Evolutionary conservation across 306 rosid species (phyloP).

Genomic region (Urtica urens): DNA sequence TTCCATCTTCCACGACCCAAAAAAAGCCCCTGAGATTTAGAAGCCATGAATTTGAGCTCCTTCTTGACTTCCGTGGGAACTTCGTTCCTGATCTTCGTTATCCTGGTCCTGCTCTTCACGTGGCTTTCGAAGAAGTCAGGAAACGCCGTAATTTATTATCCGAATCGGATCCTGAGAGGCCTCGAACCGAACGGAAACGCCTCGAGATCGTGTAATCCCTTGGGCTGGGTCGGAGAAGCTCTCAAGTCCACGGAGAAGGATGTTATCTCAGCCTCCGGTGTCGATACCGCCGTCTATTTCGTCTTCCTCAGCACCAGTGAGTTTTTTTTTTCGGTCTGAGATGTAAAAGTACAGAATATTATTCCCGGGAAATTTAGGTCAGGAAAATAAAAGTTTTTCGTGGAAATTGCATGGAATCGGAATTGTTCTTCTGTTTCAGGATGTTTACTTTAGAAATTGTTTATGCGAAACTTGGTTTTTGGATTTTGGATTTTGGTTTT

Average conservation of each 20-base stretch:
- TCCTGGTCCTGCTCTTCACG: slow-evolving; percentile 55
- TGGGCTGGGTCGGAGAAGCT: slow-evolving; percentile 74
- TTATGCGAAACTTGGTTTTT: no score
- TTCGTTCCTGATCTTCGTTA: slow-evolving; percentile 55
- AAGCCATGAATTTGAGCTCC: slow-evolving; percentile 58
- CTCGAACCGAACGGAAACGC: slow-evolving; percentile 49
- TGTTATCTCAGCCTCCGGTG: slow-evolving; percentile 60
- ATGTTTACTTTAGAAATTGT: background rate
- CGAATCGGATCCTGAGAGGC: slow-evolving; percentile 76
- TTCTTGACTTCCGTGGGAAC: slow-evolving; percentile 84
- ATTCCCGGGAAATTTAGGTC: no score
- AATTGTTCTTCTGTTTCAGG: background rate
- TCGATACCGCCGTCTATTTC: slow-evolving; percentile 86
- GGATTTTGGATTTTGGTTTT: background rate
- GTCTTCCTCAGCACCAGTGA: slow-evolving; percentile 74
- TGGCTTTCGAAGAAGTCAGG: slow-evolving; percentile 52
- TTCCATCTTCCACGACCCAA: background rate
- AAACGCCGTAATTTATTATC: slow-evolving; percentile 75
- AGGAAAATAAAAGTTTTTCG: no score
- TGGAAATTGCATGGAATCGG: background rate
- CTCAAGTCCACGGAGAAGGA: slow-evolving; percentile 53
- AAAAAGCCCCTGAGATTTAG: background rate
- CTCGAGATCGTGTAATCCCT: slow-evolving; percentile 44
- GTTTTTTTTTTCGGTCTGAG: slow-evolving; percentile 2
- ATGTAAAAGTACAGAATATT: background rate